phyloP scores from a whole-genome alignment of 208 protist species.

The Leptomonas seymouri region DNA sequence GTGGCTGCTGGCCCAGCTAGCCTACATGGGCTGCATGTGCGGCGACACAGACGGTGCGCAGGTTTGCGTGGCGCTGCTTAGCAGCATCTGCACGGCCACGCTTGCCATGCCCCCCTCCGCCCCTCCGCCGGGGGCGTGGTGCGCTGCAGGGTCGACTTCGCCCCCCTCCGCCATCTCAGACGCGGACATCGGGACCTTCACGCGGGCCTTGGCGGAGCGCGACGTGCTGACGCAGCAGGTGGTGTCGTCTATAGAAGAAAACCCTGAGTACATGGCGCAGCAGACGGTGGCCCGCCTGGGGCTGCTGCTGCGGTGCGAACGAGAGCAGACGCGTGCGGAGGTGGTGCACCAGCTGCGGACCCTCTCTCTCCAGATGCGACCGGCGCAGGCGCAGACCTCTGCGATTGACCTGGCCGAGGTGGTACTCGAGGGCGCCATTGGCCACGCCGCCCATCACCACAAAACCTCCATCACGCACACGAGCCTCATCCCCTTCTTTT shows the following conservation, averaged over 20 bases:
- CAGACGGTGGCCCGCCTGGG: constrained; percentile 62
- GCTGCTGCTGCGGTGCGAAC: constrained; percentile 62
- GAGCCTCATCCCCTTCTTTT: constrained; percentile 47
- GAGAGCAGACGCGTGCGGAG: constrained; percentile 71
- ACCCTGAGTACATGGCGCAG: constrained; percentile 37
- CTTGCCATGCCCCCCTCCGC: constrained; percentile 31
- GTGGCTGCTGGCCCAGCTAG: constrained; percentile 67
- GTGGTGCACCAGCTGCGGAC: constrained; percentile 65
- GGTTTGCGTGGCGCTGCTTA: constrained; percentile 76
- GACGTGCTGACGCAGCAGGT: constrained; percentile 37
- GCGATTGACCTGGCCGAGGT: constrained; percentile 57
- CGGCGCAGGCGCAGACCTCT: constrained; percentile 42
- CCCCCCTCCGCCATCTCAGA: constrained; percentile 12
- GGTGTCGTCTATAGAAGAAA: constrained; percentile 28
- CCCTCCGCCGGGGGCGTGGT: constrained; percentile 3
- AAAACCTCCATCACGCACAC: constrained; percentile 38
- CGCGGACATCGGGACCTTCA: neutral
- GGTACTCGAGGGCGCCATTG: constrained; percentile 62
- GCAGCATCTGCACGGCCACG: constrained; percentile 62
- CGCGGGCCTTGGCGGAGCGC: constrained; percentile 13
- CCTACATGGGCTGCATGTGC: constrained; percentile 84
- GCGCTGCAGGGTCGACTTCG: neutral
- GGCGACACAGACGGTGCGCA: constrained; percentile 72
- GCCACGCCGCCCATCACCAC: constrained; percentile 36
- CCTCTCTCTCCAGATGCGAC: constrained; percentile 67